These are phyloP conservation scores for Amoebophrya sp. DNA, from an alignment of 169 alveolate genomes.

Conservation along the genomic window DNA sequence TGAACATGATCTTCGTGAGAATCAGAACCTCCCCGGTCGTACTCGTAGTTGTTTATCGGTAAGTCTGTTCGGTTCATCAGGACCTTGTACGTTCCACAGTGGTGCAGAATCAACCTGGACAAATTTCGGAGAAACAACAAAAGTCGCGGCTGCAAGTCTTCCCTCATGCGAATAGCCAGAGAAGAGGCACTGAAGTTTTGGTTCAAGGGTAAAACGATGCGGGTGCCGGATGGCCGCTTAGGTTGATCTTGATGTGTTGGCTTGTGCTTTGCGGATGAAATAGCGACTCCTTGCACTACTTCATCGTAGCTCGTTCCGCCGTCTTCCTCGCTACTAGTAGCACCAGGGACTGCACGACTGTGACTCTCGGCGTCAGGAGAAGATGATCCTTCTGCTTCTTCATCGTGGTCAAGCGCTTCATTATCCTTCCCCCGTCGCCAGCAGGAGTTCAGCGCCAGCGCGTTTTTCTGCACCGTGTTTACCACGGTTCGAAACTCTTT, in stretches of 20 bases:
- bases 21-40: too few relatives aligned
- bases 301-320: too few relatives aligned
- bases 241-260: too few relatives aligned
- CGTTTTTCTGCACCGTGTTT: neutral
- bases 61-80: neutral
- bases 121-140: neutral
- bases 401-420: neutral
- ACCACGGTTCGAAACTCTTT: neutral
- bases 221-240: neutral
- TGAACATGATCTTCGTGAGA: too few relatives aligned
- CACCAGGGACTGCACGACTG: too few relatives aligned
- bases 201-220: neutral
- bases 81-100: neutral
- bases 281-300: too few relatives aligned
- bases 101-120: neutral
- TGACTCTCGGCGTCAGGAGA: too few relatives aligned
- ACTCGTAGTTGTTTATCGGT: too few relatives aligned
- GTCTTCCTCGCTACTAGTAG: too few relatives aligned
- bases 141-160: neutral
- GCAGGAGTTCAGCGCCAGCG: neutral
- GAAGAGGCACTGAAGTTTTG: neutral
- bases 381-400: too few relatives aligned
- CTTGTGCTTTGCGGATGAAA: too few relatives aligned
- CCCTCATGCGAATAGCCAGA: neutral
- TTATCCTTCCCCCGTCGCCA: neutral